Base-by-base conservation (phyloP, 2,329 filamentous ascomycete species). In the Ambrosiella beaveri region DNA sequence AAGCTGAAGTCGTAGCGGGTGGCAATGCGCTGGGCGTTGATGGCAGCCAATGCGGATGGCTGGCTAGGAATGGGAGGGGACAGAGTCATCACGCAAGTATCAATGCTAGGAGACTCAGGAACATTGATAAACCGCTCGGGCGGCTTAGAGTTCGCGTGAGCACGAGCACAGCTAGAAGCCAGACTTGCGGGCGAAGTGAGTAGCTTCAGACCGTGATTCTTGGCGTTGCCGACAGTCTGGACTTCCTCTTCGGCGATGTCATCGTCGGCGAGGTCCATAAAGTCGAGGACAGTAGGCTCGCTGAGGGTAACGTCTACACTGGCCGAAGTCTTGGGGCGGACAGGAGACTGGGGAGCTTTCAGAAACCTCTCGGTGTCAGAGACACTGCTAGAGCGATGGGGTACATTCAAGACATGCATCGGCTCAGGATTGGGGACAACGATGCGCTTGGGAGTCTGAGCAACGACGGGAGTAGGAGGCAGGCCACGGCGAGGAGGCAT, bases 1-100 rank as follows among this genome's bases (percentile, higher is more conserved):
- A 81, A 69, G 62, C 80, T 76, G 56, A 82, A 80, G 57, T 77
- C 71, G 65, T 79, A 79, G 57, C 74, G 73, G 3, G 70, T 71
- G 4, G 79, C 78, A 44, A 82, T 78, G 38, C 75, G 70, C 1
- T 77, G 76, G 7, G 76, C 75, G 65, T 78, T 73, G 52, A 78
- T 74, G 7, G 78, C 78, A 2, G 76, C 77, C 0, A 71, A 68
- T 15, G 73, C 68, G 12, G 74, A 74, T 11, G 73, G 72, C 1
- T 68, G 68, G 57, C 68, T 73, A 17, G 69, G 67, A 38, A 71
- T 68, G 1, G 75, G 72, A n/a, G 74, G 73, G 1, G 71, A 70
- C 7, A 75, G 67, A 0, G 73, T 71, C 15, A 78, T 65, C 1
- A 75, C 65, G 2, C 70, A 68, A 7, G 64, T 63, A 37, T 66